These are phyloP conservation scores for Vaccinium corymbosum DNA, from an alignment of 148 eudicot genomes.

Conservation along the genomic window DNA sequence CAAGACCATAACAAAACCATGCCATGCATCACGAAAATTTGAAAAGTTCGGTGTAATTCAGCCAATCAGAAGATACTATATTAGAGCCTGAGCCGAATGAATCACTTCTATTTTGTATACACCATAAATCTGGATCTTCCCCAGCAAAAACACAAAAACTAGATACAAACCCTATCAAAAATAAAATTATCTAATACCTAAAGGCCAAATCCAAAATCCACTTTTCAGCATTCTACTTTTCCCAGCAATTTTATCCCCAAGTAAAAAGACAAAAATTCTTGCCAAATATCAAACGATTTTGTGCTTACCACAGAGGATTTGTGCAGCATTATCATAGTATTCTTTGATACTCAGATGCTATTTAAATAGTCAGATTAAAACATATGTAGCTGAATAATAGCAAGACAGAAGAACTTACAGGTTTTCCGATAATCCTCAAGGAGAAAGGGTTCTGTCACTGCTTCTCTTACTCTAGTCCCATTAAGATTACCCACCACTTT, in stretches of 20 bases:
- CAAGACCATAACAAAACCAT: neutral
- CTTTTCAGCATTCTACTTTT: neutral
- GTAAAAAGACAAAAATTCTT: neutral
- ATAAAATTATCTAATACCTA: neutral
- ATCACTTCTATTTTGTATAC: neutral
- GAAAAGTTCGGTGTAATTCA: neutral
- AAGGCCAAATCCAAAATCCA: neutral
- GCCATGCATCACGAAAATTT: neutral
- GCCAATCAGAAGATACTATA: neutral
- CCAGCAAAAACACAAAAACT: neutral
- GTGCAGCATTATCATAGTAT: neutral
- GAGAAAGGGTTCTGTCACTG: conserved; percentile 28
- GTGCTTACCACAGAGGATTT: neutral
- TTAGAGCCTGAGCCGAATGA: neutral
- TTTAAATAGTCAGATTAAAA: neutral
- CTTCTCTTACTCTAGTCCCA: conserved; percentile 25
- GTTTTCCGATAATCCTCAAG: conserved; percentile 28
- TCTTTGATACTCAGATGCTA: neutral
- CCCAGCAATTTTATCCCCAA: neutral
- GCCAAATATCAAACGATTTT: neutral
- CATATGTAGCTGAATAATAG: neutral
- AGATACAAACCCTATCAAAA: too few relatives aligned
- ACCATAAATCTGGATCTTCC: neutral
- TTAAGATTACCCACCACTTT: conserved; percentile 20
- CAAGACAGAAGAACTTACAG: neutral